A percentile compares a stretch with the other conserved stretches of the same genome.
phyloP scores from a whole-genome alignment of 345 rosid species.

The Rhizophora mangle region DNA sequence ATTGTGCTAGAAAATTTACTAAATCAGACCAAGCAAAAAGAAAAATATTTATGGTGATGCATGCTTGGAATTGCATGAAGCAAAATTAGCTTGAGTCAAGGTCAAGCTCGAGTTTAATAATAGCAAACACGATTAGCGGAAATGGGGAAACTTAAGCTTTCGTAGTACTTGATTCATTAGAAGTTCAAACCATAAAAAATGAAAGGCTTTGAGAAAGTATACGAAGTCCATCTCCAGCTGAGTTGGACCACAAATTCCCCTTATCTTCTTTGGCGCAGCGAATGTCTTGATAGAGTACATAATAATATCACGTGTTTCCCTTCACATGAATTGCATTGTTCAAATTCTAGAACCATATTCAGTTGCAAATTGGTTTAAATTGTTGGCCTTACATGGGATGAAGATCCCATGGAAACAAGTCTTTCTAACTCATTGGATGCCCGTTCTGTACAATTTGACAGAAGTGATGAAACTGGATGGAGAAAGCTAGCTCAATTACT shows the following conservation, averaged over 20 bases:
- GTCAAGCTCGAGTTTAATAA: too few relatives aligned
- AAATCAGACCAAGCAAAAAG: too few relatives aligned
- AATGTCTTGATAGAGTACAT: not conserved
- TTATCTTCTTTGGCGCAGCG: not conserved
- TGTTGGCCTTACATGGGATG: conserved; percentile 33
- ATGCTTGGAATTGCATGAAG: too few relatives aligned
- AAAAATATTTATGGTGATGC: too few relatives aligned
- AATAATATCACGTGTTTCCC: not conserved
- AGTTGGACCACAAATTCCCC: not conserved
- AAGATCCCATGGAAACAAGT: conserved; percentile 15
- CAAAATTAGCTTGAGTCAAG: too few relatives aligned
- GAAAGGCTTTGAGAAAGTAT: too few relatives aligned
- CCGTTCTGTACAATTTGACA: conserved; percentile 21
- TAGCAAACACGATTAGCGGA: too few relatives aligned
- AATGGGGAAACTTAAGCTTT: too few relatives aligned
- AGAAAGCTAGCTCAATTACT: conserved; percentile 16
- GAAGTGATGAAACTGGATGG: conserved; percentile 11
- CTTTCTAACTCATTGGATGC: conserved; percentile 40
- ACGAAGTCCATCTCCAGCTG: not conserved
- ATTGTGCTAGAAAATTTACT: too few relatives aligned
- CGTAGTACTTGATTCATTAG: too few relatives aligned
- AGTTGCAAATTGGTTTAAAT: conserved; percentile 6
- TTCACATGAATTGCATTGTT: not conserved
- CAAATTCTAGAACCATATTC: not conserved
- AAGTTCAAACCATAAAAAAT: too few relatives aligned